Evolutionary conservation across 2,329 filamentous ascomycete genomes (phyloP).

Genomic region (Phoma herbarum): DNA sequence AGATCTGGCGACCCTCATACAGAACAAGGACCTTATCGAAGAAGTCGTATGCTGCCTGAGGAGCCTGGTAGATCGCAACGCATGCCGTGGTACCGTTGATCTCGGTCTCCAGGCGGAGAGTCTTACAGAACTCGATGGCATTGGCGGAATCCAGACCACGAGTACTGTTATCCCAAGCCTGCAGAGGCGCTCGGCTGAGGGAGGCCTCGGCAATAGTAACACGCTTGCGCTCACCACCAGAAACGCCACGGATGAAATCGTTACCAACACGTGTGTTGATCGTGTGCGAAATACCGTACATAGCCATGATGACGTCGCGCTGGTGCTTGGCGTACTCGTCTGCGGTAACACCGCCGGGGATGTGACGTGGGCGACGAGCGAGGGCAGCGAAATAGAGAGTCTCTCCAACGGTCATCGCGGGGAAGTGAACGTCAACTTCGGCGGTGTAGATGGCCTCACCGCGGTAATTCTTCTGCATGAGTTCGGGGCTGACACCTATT

Average conservation of each 20-base stretch:
- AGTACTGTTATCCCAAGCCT: constrained; percentile 83
- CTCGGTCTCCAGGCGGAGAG: constrained; percentile 72
- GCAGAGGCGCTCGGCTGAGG: constrained; percentile 68
- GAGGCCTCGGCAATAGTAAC: constrained; percentile 84
- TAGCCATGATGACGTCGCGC: constrained; percentile 72
- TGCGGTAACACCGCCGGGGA: constrained; percentile 66
- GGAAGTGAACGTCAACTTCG: constrained; percentile 84
- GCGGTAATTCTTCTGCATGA: constrained; percentile 80
- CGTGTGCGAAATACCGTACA: constrained; percentile 76
- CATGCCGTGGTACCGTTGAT: constrained; percentile 71
- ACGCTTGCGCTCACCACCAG: constrained; percentile 79
- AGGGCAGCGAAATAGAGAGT: constrained; percentile 80
- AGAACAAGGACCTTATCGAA: constrained; percentile 76
- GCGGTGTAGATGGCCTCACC: constrained; percentile 89
- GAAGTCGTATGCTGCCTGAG: constrained; percentile 72
- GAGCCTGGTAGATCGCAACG: constrained; percentile 79
- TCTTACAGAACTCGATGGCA: constrained; percentile 78
- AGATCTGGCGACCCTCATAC: constrained; percentile 75
- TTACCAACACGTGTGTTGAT: constrained; percentile 77
- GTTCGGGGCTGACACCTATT: constrained; percentile 69
- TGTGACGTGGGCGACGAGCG: constrained; percentile 70
- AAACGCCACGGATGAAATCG: constrained; percentile 77
- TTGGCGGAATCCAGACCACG: constrained; percentile 79
- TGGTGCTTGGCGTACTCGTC: constrained; percentile 68
- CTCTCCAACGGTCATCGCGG: constrained; percentile 78